Base-by-base conservation (phyloP, 192 early-diverging fungal genomes). In the Entomortierella lignicola region DNA sequence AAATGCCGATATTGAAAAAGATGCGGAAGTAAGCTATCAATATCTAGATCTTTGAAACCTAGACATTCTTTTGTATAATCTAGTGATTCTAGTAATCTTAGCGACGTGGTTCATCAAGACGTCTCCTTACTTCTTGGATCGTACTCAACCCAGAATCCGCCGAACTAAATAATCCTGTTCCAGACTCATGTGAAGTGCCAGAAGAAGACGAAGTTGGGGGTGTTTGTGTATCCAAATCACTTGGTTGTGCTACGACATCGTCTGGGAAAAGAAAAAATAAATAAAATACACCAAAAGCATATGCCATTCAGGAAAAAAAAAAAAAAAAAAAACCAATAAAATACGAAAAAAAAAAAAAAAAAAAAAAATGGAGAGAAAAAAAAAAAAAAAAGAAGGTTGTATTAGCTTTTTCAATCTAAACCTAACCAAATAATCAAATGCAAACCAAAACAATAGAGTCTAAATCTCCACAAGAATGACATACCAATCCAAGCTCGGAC, bases 401-500 rank as follows among this genome's bases (percentile, higher is more conserved):
- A n/a, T n/a, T n/a, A n/a, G n/a, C 18, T 52, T 18, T 52, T 21
- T 8, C n/a, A 15, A 20, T 25, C 27, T 26, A 20, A 54, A 29
- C 52, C 34, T 20, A 57, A 55, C 29, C 53, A 64, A 44, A 21
- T 42, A 26, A 42, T 8, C 18, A 50, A 50, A 21, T 50, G n/a
- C n/a, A 53, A 50, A 55, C 53, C 11, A 66, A 44, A 20, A 55
- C 21, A 64, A 25, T 27, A 42, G 43, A 41, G 30, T n/a, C 30
- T 21, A 32, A n/a, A 53, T 56, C 56, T 42, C 42, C 58, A 43
- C 52, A 20, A 31, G 37, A 37, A n/a, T 21, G 39, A 58, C 71
- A 54, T 77, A 81, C 83, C 69, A 18, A 84, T 72, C 67, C 81
- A 84, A 1, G 60, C 27, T 8, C 63, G 53, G 8, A 84, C 73